Conservation (phyloP, 208 protist species). For the Leishmania lainsoni region DNA sequence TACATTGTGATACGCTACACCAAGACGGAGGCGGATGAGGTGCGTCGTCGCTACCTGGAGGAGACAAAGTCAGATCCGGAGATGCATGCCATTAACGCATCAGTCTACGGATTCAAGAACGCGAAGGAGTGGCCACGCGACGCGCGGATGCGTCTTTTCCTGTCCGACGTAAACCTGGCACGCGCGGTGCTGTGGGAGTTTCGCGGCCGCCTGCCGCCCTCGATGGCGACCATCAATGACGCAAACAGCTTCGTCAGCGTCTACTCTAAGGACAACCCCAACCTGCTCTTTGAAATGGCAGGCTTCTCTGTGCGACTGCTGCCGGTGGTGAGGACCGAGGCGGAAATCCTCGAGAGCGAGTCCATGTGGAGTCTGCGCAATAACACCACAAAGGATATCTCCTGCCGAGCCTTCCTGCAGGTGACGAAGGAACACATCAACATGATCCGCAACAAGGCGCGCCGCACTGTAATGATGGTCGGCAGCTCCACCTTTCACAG, state of each 20-base stretch:
- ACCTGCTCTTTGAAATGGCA: constrained; percentile 99
- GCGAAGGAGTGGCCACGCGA: constrained; percentile 99
- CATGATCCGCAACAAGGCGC: constrained; percentile 98
- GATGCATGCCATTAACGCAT: constrained; percentile 95
- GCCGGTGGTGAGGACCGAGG: constrained; percentile 89
- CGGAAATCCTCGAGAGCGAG: constrained; percentile 95
- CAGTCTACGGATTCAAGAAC: constrained; percentile 99
- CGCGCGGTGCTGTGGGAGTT: constrained; percentile 99
- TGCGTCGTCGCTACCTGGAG: constrained; percentile 99
- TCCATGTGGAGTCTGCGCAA: constrained; percentile 99
- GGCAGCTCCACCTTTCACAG: constrained; percentile 99
- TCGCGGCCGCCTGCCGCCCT: constrained; percentile 98
- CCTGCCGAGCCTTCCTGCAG: constrained; percentile 98
- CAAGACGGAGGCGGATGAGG: constrained; percentile 97
- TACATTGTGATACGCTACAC: constrained; percentile 98
- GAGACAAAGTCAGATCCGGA: constrained; percentile 99
- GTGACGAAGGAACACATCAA: constrained; percentile 96
- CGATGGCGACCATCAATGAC: constrained; percentile 97
- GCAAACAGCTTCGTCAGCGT: constrained; percentile 99
- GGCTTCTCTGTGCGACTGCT: constrained; percentile 99
- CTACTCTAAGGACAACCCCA: constrained; percentile 99
- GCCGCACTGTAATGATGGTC: constrained; percentile 99
- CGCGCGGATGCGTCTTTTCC: constrained; percentile 99
- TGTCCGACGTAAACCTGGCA: constrained; percentile 99
- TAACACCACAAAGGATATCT: constrained; percentile 98